Percentiles rank a stretch among this genome's conserved stretches.
Evolutionary conservation across 2,329 filamentous ascomycete genomes (phyloP).

Genomic region (Colletotrichum sansevieriae): DNA sequence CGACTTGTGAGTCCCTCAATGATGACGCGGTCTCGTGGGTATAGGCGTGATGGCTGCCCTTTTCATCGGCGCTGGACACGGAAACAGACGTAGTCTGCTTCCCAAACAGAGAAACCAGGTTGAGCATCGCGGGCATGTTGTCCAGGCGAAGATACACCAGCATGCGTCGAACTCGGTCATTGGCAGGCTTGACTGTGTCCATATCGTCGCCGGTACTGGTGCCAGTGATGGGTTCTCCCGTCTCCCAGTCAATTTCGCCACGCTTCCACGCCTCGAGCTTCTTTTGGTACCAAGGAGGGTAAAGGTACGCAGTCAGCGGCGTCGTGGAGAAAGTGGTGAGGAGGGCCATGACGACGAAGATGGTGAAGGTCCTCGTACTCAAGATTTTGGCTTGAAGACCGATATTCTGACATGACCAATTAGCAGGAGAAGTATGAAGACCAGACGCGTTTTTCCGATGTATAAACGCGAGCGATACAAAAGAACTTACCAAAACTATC

Average conservation of each 20-base stretch:
- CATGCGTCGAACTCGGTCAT: constrained; percentile 70
- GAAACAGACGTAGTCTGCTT: constrained; percentile 48
- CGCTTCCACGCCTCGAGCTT: constrained; percentile 72
- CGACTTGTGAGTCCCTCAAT: constrained; percentile 51
- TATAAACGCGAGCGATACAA: not conserved
- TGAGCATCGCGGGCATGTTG: constrained; percentile 84
- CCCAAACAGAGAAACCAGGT: constrained; percentile 85
- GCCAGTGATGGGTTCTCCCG: constrained; percentile 53
- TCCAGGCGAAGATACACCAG: constrained; percentile 88
- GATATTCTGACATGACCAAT: constrained; percentile 62
- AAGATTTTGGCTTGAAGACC: constrained; percentile 87
- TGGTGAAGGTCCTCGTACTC: constrained; percentile 86
- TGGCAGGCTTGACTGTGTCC: constrained; percentile 62
- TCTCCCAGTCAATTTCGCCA: constrained; percentile 90
- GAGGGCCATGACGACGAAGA: constrained; percentile 94
- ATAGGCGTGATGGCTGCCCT: not conserved
- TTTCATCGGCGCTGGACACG: constrained; percentile 40
- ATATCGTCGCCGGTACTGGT: constrained; percentile 48
- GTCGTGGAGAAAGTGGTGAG: constrained; percentile 89
- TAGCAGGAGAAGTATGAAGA: too few species aligned
- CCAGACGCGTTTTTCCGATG: not conserved
- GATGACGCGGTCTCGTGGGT: not conserved
- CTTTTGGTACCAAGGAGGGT: constrained; percentile 73
- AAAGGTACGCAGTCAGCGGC: constrained; percentile 78
- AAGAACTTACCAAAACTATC: constrained; percentile 82